Conservation (phyloP, 257 asterid species). For the Solanum sejunctum region DNA sequence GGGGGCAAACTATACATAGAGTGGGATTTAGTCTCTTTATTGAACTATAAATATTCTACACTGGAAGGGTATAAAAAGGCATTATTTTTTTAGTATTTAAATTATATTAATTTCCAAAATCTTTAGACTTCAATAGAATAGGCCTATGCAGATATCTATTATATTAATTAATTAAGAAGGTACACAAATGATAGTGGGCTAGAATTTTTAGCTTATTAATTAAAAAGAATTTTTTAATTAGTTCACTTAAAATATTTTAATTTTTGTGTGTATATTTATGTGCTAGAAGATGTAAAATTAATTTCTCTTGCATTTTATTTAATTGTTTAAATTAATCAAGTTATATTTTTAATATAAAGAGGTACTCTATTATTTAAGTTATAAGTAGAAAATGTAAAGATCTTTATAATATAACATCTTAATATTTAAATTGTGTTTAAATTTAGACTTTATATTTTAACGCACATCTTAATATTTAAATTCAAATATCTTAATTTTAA, state of each 20-base stretch:
- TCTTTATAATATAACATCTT: no score
- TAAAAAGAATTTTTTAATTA: background rate
- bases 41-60: background rate
- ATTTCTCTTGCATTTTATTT: background rate
- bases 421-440: no score
- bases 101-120: background rate
- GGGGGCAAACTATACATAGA: background rate
- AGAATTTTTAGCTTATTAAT: background rate
- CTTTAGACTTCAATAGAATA: background rate
- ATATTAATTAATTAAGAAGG: background rate
- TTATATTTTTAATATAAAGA: no score
- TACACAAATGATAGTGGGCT: background rate
- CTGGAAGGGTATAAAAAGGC: background rate
- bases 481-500: no score
- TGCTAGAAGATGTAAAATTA: background rate
- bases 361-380: background rate
- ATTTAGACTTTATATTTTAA: no score
- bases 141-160: background rate
- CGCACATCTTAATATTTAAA: no score
- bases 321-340: background rate
- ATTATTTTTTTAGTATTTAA: background rate
- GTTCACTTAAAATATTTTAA: background rate
- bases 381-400: background rate
- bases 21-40: background rate
- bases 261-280: background rate